Base-by-base conservation (phyloP, 208 protist species). In the Leishmania lainsoni region DNA sequence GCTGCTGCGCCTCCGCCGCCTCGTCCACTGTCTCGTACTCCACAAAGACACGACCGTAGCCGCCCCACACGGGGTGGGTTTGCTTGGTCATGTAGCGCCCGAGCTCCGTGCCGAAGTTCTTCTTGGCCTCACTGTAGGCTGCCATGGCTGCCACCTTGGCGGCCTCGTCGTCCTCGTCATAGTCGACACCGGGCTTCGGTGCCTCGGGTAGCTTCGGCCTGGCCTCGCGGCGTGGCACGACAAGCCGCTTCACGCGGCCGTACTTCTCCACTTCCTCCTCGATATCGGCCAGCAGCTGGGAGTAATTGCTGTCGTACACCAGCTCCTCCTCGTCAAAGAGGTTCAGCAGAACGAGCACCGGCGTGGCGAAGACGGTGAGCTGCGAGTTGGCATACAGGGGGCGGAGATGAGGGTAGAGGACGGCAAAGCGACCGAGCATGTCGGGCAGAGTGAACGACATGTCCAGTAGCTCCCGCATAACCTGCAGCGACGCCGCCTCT, bases 271-370 rank as follows among this genome's bases (percentile, higher is more conserved):
- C 93, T 81, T 98, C 95, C 54, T 87, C 75, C 71, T 94, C 86
- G 56, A 98, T 96, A 26, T 95, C 95, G 4, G 78, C 83, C 10
- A 93, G 83, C 73, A 97, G 87, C 17, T 39, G 71, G 17, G 92
- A 92, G 84, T 96, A 97, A 29, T 84, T 90, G 32, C 84, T 80
- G 80, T 97, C 93, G 58, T 92, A 81, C 17, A 91, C 83, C 26
- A 97, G 84, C 76, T 98, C 95, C 58, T 96, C 92, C 76, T 97
- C 92, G 77, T 97, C 93, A 81, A 98, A 97, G 3, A 97, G 80
- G 79, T 98, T 98, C 17, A 98, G 45, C 73, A 98, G 85, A 22
- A 91, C 92, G 2, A 98, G 86, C 12, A 98, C 78, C 75, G 91
- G 91, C 5, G 95, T 97, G 14, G 95, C 89, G 83, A 84, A 96